Conservation (phyloP, 805 yeast species). For the Nematodospora valgi region DNA sequence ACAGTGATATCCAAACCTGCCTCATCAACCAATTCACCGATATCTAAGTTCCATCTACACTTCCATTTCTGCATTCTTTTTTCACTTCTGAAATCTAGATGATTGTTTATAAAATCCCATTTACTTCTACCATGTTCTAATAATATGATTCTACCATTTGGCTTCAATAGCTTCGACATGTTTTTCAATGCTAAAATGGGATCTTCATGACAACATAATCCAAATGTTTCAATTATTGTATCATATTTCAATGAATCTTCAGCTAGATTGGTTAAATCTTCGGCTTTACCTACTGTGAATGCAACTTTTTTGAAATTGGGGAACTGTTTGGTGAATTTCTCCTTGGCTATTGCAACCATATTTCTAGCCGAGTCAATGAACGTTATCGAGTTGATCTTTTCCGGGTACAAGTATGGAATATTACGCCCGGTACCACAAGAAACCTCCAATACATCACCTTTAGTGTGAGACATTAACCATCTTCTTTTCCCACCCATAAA, state of each 20-base stretch:
- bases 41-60: constrained; percentile 95
- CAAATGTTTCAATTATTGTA: constrained; percentile 91
- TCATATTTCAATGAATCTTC: constrained; percentile 62
- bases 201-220: constrained; percentile 92
- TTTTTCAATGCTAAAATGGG: constrained; percentile 80
- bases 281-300: constrained; percentile 88
- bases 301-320: constrained; percentile 73
- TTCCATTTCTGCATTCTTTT: constrained; percentile 90
- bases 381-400: constrained; percentile 66
- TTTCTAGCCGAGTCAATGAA: constrained; percentile 79
- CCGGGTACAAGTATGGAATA: constrained; percentile 65
- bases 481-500: constrained; percentile 64
- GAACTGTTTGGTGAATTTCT: constrained; percentile 64
- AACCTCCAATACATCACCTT: constrained; percentile 91
- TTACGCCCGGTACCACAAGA: constrained; percentile 97
- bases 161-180: constrained; percentile 69
- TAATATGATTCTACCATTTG: constrained; percentile 84
- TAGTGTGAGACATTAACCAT: constrained; percentile 72
- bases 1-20: constrained; percentile 81
- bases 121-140: constrained; percentile 92
- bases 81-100: constrained; percentile 79
- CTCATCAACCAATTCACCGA: constrained; percentile 79
- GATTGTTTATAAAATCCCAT: constrained; percentile 71
- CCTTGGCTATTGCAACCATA: constrained; percentile 79
- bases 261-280: constrained; percentile 65